Base-by-base conservation (phyloP, 257 asterid species). In the Linderniella brevidens region DNA sequence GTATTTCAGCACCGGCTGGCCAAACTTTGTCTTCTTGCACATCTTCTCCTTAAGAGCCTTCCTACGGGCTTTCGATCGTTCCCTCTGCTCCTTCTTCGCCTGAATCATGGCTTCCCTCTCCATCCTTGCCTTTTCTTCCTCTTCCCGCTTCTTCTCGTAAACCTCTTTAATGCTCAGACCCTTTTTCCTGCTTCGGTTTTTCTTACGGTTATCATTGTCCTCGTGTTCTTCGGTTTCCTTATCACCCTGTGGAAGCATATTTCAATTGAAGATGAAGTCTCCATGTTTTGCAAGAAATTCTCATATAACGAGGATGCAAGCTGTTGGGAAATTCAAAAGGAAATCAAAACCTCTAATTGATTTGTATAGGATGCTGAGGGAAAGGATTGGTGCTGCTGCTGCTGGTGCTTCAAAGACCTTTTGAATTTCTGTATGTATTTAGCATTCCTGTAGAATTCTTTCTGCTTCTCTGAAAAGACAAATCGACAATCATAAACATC, bases 1-100 rank as follows among this genome's bases (percentile, higher is more conserved):
- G 71, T 74, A 79, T 68, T 77, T 90, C 96, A 90, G 84, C 32
- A 85, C 93, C 5, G 98, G 98, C 49, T 85, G 96, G 50, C 98
- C 98, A 0, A 73, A 74, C 69, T 50, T 78, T 0, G 98, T 90
- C 69, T 79, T 90, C 88, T 85, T 85, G 35, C 58, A 73, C 94
- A 90, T 90, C 68, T 81, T 90, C 74, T 61, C 77, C 75, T 80
- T 79, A 37, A 66, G 49, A 19, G 53, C 57, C 68, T 54, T 85
- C 61, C 98, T 73, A 46, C 72, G 69, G 50, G 73, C 69, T 71
- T 74, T 87, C 13, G 79, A 52, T 60, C 43, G 56, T 60, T 70
- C 72, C 53, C 66, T 81, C 52, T 62, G 70, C 53, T 72, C 79
- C 54, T 72, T 70, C 60, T 68, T 80, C 14, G 74, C 80, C 60